Evolutionary conservation across 345 rosid species (phyloP), one percentile per base, ranked within the genome.

Genomic region (Salix arbutifolia): DNA sequence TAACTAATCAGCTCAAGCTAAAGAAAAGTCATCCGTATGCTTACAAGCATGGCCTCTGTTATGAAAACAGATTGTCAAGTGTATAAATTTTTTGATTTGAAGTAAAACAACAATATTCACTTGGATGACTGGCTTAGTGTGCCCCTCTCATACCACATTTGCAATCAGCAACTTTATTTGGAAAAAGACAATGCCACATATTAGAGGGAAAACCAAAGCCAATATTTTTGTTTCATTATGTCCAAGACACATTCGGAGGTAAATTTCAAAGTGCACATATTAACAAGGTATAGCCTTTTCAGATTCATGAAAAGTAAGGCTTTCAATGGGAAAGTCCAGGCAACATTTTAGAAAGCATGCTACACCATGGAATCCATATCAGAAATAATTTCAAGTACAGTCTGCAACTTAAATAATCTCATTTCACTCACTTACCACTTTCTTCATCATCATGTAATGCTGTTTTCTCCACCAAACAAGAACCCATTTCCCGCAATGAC

Each of bases 401-500:
- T 5, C 70, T 44, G 52, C 67, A 62, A 74, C 75, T 19, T 71
- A 52, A 58, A 37, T 30, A 70, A 77, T 60, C 48, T 5, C 65
- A 9, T 58, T 58, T 38, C 44, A 65, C 90, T 83, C n/a, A n/a
- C n/a, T n/a, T 83, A 94, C 99, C 83, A 77, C 90, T 88, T 83
- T 88, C 98, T 86, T 87, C 87, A 62, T 91, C 94, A 70, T 86
- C 88, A 46, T 89, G 89, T 48, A 89, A 86, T 26, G 94, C 84
- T 13, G 88, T 90, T 83, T 88, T 90, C 85, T 90, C 98, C 71
- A 89, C 87, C 40, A 96, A 87, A 86, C 94, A 94, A 48, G 88
- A 81, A 80, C 99, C 98, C 98, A 96, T 86, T 85, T 96, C 98
- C 74, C 83, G 92, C 84, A 96, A 80, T 4, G 99, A 92, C 78